Evolutionary conservation across 2,329 filamentous ascomycete genomes (phyloP).

Genomic region (Stagonosporopsis rhizophila): DNA sequence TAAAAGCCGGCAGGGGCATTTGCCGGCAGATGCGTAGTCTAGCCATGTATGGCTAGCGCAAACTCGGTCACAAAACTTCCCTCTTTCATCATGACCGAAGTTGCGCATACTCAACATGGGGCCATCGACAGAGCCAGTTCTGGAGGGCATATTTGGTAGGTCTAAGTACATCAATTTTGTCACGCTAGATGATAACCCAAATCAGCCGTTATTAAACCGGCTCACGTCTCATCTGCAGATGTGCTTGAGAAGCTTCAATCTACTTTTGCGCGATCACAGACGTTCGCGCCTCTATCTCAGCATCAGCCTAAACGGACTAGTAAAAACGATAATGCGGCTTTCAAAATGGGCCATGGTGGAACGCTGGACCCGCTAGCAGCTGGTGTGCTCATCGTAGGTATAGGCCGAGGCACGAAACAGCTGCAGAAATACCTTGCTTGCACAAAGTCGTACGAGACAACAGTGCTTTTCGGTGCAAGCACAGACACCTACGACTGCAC

Average conservation of each 20-base stretch:
- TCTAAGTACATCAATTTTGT: neutral
- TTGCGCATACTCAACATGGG: neutral
- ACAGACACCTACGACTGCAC: conserved; percentile 42
- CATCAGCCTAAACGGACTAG: conserved; percentile 31
- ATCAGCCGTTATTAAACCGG: conserved; percentile 35
- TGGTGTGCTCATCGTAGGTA: conserved; percentile 41
- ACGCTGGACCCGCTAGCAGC: conserved; percentile 42
- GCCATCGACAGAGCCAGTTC: neutral
- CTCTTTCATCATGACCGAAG: conserved; percentile 1
- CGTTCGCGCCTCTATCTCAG: conserved; percentile 25
- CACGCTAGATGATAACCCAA: neutral
- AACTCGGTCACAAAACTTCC: conserved; percentile 3
- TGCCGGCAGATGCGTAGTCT: neutral
- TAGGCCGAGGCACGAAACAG: conserved; percentile 41
- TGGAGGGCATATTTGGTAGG: conserved; percentile 37
- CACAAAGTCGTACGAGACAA: conserved; percentile 40
- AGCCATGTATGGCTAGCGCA: conserved; percentile 1
- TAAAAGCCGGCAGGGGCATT: too few relatives aligned
- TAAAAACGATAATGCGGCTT: conserved; percentile 31
- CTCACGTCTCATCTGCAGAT: conserved; percentile 31
- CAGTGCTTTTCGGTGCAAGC: conserved; percentile 37
- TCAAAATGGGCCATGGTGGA: conserved; percentile 42
- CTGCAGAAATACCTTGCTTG: conserved; percentile 36
- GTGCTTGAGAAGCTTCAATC: conserved; percentile 34
- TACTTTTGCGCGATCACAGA: conserved; percentile 27